These are phyloP conservation scores for Hawksworthiomyces lignivorus DNA, from an alignment of 2,329 filamentous ascomycete species.

Conservation along the genomic window DNA sequence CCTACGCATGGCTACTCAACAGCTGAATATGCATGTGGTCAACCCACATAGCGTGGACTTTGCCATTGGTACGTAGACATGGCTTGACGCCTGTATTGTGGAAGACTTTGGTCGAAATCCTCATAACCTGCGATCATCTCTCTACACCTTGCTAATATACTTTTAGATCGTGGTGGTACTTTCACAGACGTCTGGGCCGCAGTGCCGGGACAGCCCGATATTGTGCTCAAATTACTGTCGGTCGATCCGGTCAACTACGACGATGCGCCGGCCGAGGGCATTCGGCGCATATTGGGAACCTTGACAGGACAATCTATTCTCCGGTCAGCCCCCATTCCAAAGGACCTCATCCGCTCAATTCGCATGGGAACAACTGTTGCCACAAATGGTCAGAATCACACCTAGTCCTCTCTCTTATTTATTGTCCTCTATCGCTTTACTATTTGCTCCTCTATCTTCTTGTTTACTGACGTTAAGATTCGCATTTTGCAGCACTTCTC, in stretches of 20 bases:
- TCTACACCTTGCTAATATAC: too few species aligned
- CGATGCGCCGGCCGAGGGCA: constrained; percentile 1
- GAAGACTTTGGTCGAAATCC: too few species aligned
- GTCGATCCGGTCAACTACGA: constrained; percentile 2
- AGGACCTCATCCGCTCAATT: constrained; percentile 13
- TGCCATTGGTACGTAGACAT: constrained; percentile 1
- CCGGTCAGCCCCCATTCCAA: background rate
- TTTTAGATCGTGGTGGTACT: constrained; percentile 8
- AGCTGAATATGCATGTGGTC: background rate
- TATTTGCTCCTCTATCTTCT: too few species aligned
- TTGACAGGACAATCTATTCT: background rate
- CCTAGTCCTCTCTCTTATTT: too few species aligned
- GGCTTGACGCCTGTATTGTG: background rate
- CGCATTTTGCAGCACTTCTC: constrained; percentile 11
- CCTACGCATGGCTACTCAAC: background rate
- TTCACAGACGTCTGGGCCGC: constrained; percentile 17
- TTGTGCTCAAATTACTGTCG: constrained; percentile 12
- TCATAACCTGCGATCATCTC: too few species aligned
- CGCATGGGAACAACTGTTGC: constrained; percentile 9
- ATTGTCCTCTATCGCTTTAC: too few species aligned
- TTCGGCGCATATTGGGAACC: constrained; percentile 1
- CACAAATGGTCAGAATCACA: background rate
- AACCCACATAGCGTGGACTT: constrained; percentile 5
- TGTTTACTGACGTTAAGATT: too few species aligned
- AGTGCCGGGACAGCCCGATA: constrained; percentile 25